A percentile compares a stretch with the other conserved stretches of the same genome.
These are phyloP conservation scores for Plectosphaerella cucumerina DNA, from an alignment of 2,329 filamentous ascomycete species.

Conservation along the genomic window DNA sequence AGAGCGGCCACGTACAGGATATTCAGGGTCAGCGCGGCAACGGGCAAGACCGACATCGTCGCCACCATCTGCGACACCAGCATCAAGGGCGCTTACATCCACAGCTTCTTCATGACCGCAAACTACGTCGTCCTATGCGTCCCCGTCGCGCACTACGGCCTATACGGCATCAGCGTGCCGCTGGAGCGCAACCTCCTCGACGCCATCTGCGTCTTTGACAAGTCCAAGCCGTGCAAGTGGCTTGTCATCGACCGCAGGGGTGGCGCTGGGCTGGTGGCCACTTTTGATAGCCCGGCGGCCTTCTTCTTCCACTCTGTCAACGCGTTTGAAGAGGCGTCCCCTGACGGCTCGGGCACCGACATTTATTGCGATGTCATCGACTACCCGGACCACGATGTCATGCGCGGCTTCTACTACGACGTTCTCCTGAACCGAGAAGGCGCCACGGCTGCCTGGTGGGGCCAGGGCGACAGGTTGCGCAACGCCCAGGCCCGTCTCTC, in stretches of 20 bases:
- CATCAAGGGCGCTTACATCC: conserved; percentile 66
- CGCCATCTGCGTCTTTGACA: conserved; percentile 60
- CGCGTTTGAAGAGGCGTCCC: conserved; percentile 59
- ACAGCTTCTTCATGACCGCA: conserved; percentile 72
- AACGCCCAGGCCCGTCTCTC: conserved; percentile 32
- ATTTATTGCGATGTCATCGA: conserved; percentile 63
- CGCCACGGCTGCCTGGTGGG: conserved; percentile 37
- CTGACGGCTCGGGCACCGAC: conserved; percentile 27
- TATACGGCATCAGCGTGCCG: conserved; percentile 54
- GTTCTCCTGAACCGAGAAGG: conserved; percentile 53
- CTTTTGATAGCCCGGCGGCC: conserved; percentile 62
- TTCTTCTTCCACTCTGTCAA: conserved; percentile 83
- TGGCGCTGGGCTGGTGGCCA: conserved; percentile 59
- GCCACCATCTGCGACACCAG: conserved; percentile 53
- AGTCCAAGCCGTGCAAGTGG: conserved; percentile 58
- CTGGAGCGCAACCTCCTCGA: conserved; percentile 67
- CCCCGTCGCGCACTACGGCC: conserved; percentile 59
- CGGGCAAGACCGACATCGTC: conserved; percentile 65
- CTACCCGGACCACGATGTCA: conserved; percentile 61
- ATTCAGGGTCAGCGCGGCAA: conserved; percentile 59
- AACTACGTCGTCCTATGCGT: conserved; percentile 71
- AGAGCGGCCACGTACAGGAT: conserved; percentile 58
- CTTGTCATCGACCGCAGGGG: conserved; percentile 66
- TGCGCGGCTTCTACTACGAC: conserved; percentile 67
- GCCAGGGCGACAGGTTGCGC: conserved; percentile 32